phyloP scores from a whole-genome alignment of 1,284 basidiomycete genomes.

The Pseudomicrostroma phylloplanum region DNA sequence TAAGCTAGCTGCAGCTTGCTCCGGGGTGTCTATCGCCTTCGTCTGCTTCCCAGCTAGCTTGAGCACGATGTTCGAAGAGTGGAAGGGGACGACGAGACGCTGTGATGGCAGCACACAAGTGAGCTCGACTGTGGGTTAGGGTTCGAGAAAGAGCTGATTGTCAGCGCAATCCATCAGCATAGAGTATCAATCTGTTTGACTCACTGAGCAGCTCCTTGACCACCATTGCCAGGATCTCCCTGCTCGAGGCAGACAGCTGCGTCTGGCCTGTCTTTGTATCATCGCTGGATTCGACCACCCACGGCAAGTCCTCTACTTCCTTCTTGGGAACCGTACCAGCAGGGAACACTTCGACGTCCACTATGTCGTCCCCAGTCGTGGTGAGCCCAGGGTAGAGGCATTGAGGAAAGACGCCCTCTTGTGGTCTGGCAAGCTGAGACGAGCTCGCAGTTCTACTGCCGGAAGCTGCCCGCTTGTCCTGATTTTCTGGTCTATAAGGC shows the following conservation, averaged over 20 bases:
- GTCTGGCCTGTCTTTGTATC: not conserved
- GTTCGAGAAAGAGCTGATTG: conserved; percentile 58
- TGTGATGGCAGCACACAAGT: conserved; percentile 46
- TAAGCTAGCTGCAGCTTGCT: conserved; percentile 11
- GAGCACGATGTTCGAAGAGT: not conserved
- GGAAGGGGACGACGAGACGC: conserved; percentile 1
- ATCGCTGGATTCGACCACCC: not conserved
- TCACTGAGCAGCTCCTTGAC: conserved; percentile 52
- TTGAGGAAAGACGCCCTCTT: not conserved
- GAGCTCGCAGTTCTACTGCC: not conserved
- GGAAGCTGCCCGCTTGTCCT: not conserved
- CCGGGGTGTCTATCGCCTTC: not conserved
- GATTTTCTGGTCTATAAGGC: not conserved
- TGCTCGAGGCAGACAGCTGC: conserved; percentile 43
- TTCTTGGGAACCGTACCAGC: not conserved
- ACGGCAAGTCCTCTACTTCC: not conserved
- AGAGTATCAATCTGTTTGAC: conserved; percentile 18
- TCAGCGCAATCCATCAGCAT: conserved; percentile 7
- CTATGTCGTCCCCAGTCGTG: not conserved
- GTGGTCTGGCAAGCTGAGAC: not conserved
- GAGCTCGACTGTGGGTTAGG: conserved; percentile 63
- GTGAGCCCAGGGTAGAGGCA: not conserved
- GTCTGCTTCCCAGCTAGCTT: not conserved
- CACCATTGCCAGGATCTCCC: conserved; percentile 52
- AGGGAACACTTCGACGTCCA: not conserved